Evolutionary conservation across 192 early-diverging fungal species (phyloP).

Genomic region (Dissophora globulifera): DNA sequence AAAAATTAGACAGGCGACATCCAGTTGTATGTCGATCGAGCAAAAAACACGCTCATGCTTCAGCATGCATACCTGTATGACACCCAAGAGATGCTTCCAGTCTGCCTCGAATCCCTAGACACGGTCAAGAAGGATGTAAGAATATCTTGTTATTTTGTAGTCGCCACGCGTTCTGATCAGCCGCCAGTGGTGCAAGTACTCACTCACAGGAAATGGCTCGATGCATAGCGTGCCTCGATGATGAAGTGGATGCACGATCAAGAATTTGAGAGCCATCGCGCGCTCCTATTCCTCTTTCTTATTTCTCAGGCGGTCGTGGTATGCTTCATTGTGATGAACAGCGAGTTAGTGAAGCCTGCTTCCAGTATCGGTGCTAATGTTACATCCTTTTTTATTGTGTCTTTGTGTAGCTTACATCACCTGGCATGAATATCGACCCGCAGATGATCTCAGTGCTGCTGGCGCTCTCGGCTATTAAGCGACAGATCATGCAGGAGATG

Average conservation of each 20-base stretch:
- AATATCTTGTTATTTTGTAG: not conserved
- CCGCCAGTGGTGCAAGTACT: too few species aligned
- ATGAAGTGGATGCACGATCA: slow-evolving; percentile 47
- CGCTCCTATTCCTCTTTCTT: slow-evolving; percentile 40
- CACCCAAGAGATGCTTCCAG: slow-evolving; percentile 29
- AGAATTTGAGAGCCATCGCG: slow-evolving; percentile 43
- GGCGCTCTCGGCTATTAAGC: slow-evolving; percentile 34
- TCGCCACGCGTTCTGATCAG: too few species aligned
- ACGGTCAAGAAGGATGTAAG: slow-evolving; percentile 28
- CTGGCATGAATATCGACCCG: slow-evolving; percentile 39
- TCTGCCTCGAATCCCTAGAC: slow-evolving; percentile 23
- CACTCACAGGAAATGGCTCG: too few species aligned
- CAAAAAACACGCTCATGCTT: slow-evolving; percentile 27
- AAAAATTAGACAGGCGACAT: slow-evolving; percentile 51
- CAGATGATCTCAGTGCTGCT: slow-evolving; percentile 21
- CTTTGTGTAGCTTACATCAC: slow-evolving; percentile 32
- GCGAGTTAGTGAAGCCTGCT: not conserved
- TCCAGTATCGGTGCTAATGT: too few species aligned
- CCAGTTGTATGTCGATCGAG: slow-evolving; percentile 17
- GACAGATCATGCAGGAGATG: slow-evolving; percentile 41
- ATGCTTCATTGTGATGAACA: not conserved
- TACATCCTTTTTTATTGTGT: not conserved
- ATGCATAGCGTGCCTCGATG: slow-evolving; percentile 18
- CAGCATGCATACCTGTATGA: slow-evolving; percentile 39
- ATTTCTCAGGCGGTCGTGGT: slow-evolving; percentile 43